Conservation (phyloP, 768 basidiomycete genomes). For the Tylopilus sp. region DNA sequence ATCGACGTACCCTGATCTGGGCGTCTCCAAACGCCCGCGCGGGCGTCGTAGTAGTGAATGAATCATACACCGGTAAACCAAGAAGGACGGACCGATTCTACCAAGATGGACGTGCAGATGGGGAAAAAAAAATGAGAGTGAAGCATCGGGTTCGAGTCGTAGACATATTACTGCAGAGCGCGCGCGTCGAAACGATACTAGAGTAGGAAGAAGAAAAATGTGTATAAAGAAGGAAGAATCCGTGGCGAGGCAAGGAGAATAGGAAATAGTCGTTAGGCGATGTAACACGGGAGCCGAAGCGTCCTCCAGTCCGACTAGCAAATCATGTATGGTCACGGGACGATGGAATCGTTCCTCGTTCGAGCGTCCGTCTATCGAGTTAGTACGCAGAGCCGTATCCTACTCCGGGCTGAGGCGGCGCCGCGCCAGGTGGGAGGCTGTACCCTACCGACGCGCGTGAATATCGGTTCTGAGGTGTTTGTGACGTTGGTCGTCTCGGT, state of each 20-base stretch:
- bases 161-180: slow-evolving; percentile 1
- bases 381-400: slow-evolving; percentile 14
- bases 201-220: neutral
- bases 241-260: slow-evolving; percentile 10
- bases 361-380: slow-evolving; percentile 5
- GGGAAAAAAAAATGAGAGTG: neutral
- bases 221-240: slow-evolving; percentile 1
- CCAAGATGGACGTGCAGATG: neutral
- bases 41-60: neutral
- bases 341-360: slow-evolving; percentile 2
- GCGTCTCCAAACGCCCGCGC: neutral
- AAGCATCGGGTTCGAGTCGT: neutral
- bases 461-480: slow-evolving; percentile 65
- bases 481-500: slow-evolving; percentile 60
- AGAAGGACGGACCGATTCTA: neutral
- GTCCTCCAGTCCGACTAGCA: slow-evolving; percentile 11
- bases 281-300: slow-evolving; percentile 5
- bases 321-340: neutral
- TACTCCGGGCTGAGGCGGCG: slow-evolving; percentile 48
- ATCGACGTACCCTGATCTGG: too few relatives aligned
- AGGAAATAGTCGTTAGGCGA: slow-evolving; percentile 7
- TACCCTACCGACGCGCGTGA: slow-evolving; percentile 55
- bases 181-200: neutral
- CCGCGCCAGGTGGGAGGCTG: slow-evolving; percentile 72
- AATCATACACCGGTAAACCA: neutral